Base-by-base conservation (phyloP, 208 protist genomes). In the Trypanosoma avium region DNA sequence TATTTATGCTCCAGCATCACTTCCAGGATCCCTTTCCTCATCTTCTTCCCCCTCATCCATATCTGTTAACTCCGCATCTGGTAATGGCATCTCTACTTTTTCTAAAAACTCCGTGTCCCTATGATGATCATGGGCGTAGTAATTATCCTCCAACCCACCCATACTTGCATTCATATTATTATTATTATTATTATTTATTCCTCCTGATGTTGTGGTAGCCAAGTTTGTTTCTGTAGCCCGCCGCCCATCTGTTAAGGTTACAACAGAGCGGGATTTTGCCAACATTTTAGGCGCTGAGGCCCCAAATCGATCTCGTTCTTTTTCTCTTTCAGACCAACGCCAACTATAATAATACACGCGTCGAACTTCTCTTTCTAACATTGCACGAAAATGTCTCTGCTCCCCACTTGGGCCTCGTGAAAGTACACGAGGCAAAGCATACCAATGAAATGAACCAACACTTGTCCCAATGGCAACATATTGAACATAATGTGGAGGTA, bases 361-460 rank as follows among this genome's bases (percentile, higher is more conserved):
- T 15, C 86, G 82, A 27, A 91, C 85, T 74, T 97, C 92, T 21
- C 92, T 84, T 66, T 95, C 86, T 35, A 97, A 75, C 85, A 94
- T 92, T 2, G 76, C 61, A 1, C 88, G 79, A 24, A 95, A 79
- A 61, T 93, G 76, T n/a, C 84, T 70, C 43, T 77, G 71, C 71
- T 97, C 92, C 4, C 88, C 85, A 54, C 66, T 86, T n/a, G 84
- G 75, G 2, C 81, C 78, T 10, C 80, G 70, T 22, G 90, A 92
- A n/a, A 97, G 73, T n/a, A 80, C 84, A 21, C 65, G 54, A 2
- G 93, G 93, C 29, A 97, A 72, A 17, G 79, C 67, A 45, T 95
- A 93, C 81, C 90, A 93, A 65, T 95, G 90, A 56, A 97, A 93
- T 19, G 84, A 86, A 32, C 88, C 93, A 13, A 94, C 67, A 49